A percentile compares a stretch with the other conserved stretches of the same genome.
Conservation (phyloP, 139 green algal species). For the Chlamydomonas schloesseri region DNA sequence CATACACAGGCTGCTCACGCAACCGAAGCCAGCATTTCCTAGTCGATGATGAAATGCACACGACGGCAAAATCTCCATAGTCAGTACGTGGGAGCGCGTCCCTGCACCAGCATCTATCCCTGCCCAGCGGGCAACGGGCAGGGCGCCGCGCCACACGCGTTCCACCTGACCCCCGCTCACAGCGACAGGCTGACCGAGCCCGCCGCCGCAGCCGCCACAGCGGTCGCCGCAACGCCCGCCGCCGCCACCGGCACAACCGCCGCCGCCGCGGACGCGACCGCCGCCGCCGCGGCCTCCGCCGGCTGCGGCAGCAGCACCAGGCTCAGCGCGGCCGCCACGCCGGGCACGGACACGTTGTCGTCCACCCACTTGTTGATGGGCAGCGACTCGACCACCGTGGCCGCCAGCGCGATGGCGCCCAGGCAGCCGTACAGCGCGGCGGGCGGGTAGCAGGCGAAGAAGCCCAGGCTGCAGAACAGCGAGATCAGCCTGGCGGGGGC, state of each 20-base stretch:
- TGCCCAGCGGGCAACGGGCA: too few relatives aligned
- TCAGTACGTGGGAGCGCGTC: too few relatives aligned
- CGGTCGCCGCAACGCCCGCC: too few relatives aligned
- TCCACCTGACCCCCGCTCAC: too few relatives aligned
- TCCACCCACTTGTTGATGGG: conserved; percentile 87
- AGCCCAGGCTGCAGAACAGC: conserved; percentile 69
- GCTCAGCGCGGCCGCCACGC: conserved; percentile 53
- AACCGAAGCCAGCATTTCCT: too few relatives aligned
- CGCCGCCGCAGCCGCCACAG: not conserved
- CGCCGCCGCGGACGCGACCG: not conserved
- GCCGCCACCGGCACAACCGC: too few relatives aligned
- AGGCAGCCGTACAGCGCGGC: conserved; percentile 57
- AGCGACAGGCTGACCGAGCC: not conserved
- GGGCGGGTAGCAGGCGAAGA: conserved; percentile 58
- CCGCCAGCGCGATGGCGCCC: conserved; percentile 56
- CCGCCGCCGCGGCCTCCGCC: not conserved
- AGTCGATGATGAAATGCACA: too few relatives aligned
- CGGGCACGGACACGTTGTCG: conserved; percentile 95
- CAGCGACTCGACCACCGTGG: conserved; percentile 88
- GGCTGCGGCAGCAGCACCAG: conserved; percentile 51
- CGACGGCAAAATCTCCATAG: too few relatives aligned
- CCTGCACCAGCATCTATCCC: too few relatives aligned
- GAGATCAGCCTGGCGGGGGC: conserved; percentile 48
- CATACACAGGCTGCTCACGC: too few relatives aligned
- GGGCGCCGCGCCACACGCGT: too few relatives aligned